phyloP scores from a whole-genome alignment of 1,284 basidiomycete species.

The Pyrrhoderma lamaoense region DNA sequence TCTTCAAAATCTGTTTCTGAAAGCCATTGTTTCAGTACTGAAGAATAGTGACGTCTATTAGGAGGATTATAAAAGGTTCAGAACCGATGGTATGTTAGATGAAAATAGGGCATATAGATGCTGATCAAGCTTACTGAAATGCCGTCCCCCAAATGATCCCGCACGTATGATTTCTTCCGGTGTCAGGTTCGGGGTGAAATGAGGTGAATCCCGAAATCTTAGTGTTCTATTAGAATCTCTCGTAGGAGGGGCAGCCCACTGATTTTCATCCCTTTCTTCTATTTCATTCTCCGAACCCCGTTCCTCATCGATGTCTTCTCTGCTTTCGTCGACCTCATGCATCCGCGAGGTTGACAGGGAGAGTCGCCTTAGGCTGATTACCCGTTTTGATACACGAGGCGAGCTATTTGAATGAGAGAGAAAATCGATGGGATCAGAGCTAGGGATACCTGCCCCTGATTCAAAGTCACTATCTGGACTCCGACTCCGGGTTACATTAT shows the following conservation, averaged over 20 bases:
- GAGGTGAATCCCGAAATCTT: conserved; percentile 30
- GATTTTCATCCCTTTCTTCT: conserved; percentile 10
- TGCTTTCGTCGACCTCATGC: conserved; percentile 5
- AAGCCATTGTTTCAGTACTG: conserved; percentile 9
- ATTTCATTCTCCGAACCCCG: conserved; percentile 17
- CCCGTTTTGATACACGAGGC: not conserved
- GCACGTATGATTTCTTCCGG: conserved; percentile 35
- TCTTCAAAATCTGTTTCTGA: conserved; percentile 20
- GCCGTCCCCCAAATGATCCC: conserved; percentile 35
- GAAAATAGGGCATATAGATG: not conserved
- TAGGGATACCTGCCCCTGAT: conserved; percentile 2
- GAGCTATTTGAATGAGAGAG: conserved; percentile 2
- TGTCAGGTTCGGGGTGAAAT: conserved; percentile 36
- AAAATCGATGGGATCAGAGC: conserved; percentile 18
- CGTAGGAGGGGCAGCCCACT: conserved; percentile 23
- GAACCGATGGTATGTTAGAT: not conserved
- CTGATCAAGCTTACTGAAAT: conserved; percentile 26
- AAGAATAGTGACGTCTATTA: conserved; percentile 18
- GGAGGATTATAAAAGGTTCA: not conserved
- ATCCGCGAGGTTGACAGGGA: not conserved
- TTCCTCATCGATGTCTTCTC: conserved; percentile 13
- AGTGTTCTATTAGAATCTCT: conserved; percentile 27
- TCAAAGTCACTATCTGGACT: not conserved
- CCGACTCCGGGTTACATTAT: not conserved
- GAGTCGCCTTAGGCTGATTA: conserved; percentile 1